These are phyloP conservation scores for Fibroporia radiculosa DNA, from an alignment of 768 basidiomycete genomes.

Conservation along the genomic window DNA sequence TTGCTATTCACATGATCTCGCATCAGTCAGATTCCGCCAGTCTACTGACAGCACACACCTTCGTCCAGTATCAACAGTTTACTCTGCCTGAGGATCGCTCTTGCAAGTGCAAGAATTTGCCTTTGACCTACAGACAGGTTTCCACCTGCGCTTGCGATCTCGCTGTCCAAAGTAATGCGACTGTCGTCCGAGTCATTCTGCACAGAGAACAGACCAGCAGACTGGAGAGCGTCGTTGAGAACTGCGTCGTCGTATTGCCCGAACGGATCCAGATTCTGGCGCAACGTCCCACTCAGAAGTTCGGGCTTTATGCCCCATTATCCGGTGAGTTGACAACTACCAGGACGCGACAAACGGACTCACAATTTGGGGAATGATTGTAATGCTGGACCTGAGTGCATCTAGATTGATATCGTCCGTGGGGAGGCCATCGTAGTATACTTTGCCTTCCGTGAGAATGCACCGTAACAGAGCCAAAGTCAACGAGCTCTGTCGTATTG, in stretches of 20 bases:
- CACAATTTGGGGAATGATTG: constrained; percentile 55
- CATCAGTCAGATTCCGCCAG: not conserved
- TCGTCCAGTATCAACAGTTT: constrained; percentile 56
- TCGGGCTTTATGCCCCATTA: constrained; percentile 32
- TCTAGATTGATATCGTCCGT: constrained; percentile 44
- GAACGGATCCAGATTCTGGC: constrained; percentile 58
- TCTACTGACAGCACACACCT: constrained; percentile 23
- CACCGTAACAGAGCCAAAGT: constrained; percentile 47
- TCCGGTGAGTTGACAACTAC: constrained; percentile 9
- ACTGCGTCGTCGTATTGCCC: constrained; percentile 43
- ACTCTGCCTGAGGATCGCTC: constrained; percentile 49
- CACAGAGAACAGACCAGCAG: constrained; percentile 38
- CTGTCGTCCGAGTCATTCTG: constrained; percentile 30
- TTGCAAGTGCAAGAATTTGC: constrained; percentile 51
- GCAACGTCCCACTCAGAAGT: constrained; percentile 46
- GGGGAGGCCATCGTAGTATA: constrained; percentile 44
- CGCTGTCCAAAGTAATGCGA: constrained; percentile 36
- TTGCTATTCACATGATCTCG: constrained; percentile 23
- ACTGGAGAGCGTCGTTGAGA: constrained; percentile 40
- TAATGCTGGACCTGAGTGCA: constrained; percentile 43
- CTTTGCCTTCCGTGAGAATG: constrained; percentile 45
- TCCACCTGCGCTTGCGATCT: constrained; percentile 34
- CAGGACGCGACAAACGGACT: not conserved
- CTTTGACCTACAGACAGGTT: constrained; percentile 54
- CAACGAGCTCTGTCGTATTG: constrained; percentile 30